A percentile compares a stretch with the other conserved stretches of the same genome.
phyloP scores from a whole-genome alignment of 805 yeast genomes.

The Pichia californica region DNA sequence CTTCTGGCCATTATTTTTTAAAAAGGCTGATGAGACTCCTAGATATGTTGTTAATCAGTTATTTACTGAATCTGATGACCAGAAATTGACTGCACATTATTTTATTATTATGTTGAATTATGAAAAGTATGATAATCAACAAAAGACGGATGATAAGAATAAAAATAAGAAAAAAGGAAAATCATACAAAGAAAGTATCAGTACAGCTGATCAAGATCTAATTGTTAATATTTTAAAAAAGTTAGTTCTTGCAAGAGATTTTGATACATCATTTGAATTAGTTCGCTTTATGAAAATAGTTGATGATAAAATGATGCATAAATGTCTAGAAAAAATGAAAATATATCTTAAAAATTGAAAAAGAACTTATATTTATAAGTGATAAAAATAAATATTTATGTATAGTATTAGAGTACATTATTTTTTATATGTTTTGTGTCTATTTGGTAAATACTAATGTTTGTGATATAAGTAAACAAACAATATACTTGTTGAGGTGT shows the following conservation, averaged over 20 bases:
- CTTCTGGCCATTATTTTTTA: conserved; percentile 45
- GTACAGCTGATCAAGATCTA: conserved; percentile 32
- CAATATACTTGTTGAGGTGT: too few species aligned
- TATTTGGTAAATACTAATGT: too few species aligned
- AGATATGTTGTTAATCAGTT: conserved; percentile 37
- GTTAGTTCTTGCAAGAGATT: conserved; percentile 35
- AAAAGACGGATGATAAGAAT: conserved; percentile 2
- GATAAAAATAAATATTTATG: too few species aligned
- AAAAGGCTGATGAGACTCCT: conserved; percentile 36
- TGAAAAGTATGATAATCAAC: conserved; percentile 27
- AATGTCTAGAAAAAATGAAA: conserved; percentile 29
- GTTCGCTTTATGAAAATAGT: conserved; percentile 47
- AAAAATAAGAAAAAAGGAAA: conserved; percentile 1
- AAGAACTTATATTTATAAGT: too few species aligned
- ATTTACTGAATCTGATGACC: conserved; percentile 31
- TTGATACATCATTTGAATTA: conserved; percentile 50
- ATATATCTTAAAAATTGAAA: neutral
- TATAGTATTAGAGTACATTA: too few species aligned
- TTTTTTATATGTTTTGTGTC: too few species aligned
- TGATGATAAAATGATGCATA: conserved; percentile 32
- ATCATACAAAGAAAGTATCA: conserved; percentile 3
- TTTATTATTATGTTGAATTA: conserved; percentile 46
- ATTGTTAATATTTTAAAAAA: conserved; percentile 39
- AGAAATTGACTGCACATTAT: conserved; percentile 44
- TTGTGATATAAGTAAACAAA: too few species aligned